Base-by-base conservation (phyloP, 2,329 filamentous ascomycete species). In the Sporothrix pseudoabietina region DNA sequence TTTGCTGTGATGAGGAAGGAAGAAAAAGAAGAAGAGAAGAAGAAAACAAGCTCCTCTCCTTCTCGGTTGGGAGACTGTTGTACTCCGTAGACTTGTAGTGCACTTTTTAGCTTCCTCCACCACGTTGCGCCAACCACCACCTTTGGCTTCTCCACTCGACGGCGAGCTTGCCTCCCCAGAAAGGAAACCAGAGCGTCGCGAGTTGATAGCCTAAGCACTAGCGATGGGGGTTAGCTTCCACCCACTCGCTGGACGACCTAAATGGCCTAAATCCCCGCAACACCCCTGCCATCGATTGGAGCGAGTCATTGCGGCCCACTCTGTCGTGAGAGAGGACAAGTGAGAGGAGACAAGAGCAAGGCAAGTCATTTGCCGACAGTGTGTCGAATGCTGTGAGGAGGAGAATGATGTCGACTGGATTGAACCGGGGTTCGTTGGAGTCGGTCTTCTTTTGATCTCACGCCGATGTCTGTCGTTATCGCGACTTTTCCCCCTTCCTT, bases 191-290 rank as follows among this genome's bases (percentile, higher is more conserved):
- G 47, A 69, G 66, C 66, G 66, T 35, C 66, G 66, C 47, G 47
- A 54, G 47, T 69, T 69, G 66, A 39, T 55, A 69, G 66, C 44
- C 66, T 69, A 69, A 54, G 66, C 47, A 69, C 30, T 68, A 52
- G 65, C 65, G 65, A 52, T 8, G 35, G 19, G 19, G 59, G 39
- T 26, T n/a, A 26, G 49, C 14, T 7, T 14, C 22, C 22, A 2
- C 49, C 49, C 14, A 22, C 22, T 57, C 22, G 22, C 35, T 35
- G 10, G 30, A 32, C 32, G 4, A 10, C n/a, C 52, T 4, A n/a
- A 63, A 22, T 22, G 1, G 22, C 57, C 57, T 22, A 22, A 65
- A 44, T 10, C 12, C 61, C 6, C n/a, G 9, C 14, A 26, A 66
- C 4, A 66, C 63, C 63, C 44, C 41, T 16, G 63, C 39, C 52